These are phyloP conservation scores for Stereum hirsutum DNA, from an alignment of 1,284 basidiomycete species.

Conservation along the genomic window DNA sequence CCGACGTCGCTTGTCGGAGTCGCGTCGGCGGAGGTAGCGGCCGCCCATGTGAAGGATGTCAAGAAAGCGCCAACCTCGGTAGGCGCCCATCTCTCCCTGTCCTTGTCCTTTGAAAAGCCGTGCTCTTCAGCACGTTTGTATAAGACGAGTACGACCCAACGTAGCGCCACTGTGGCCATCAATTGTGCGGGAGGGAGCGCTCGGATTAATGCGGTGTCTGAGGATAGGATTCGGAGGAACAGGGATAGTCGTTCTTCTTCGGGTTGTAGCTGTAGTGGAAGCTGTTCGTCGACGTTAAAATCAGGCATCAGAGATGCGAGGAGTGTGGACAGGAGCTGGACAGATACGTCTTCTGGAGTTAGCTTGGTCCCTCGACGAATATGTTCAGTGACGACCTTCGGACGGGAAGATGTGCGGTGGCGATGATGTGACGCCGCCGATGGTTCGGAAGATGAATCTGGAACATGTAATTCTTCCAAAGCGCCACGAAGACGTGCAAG, in stretches of 20 bases:
- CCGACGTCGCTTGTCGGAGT: constrained; percentile 1
- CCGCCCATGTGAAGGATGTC: constrained; percentile 30
- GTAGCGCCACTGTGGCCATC: constrained; percentile 41
- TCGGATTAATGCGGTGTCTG: constrained; percentile 41
- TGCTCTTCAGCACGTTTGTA: constrained; percentile 39
- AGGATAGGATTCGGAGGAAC: constrained; percentile 47
- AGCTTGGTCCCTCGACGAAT: constrained; percentile 63
- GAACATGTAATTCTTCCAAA: constrained; percentile 39
- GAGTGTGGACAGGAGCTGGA: constrained; percentile 38
- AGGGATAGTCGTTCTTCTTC: constrained; percentile 44
- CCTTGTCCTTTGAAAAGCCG: constrained; percentile 37
- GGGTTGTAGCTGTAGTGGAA: constrained; percentile 33
- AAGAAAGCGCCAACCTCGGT: constrained; percentile 61
- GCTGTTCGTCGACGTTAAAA: constrained; percentile 6
- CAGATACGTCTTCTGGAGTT: constrained; percentile 44
- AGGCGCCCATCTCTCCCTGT: constrained; percentile 61
- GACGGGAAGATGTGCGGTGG: constrained; percentile 10
- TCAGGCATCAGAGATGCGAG: constrained; percentile 26
- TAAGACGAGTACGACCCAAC: constrained; percentile 48
- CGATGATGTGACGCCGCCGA: constrained; percentile 7
- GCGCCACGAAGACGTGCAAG: constrained; percentile 64
- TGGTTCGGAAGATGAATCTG: constrained; percentile 14
- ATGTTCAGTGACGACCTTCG: constrained; percentile 54
- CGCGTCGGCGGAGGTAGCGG: constrained; percentile 3
- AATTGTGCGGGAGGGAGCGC: constrained; percentile 35